phyloP scores from a whole-genome alignment of 1,139 yeast genomes.

The Sugiyamaella pinicola region DNA sequence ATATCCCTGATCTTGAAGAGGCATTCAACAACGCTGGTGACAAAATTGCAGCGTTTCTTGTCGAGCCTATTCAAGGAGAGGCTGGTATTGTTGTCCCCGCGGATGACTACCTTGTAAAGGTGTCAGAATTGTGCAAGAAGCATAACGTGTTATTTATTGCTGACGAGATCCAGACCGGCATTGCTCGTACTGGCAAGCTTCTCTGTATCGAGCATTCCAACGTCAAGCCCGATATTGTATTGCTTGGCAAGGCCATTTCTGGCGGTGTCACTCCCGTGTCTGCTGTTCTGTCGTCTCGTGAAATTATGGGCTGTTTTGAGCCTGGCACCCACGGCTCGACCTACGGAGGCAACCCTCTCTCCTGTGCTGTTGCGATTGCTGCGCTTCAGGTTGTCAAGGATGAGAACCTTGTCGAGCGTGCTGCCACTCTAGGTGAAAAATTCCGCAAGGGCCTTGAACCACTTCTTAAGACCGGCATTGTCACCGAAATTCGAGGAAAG shows the following conservation, averaged over 20 bases:
- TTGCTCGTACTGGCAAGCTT: slow-evolving; percentile 95
- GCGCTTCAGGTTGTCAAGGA: slow-evolving; percentile 89
- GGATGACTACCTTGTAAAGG: slow-evolving; percentile 70
- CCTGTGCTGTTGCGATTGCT: slow-evolving; percentile 92
- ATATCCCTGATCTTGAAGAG: slow-evolving; percentile 79
- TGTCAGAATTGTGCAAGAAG: slow-evolving; percentile 73
- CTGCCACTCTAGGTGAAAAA: slow-evolving; percentile 68
- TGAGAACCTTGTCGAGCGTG: slow-evolving; percentile 81
- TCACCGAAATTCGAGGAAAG: slow-evolving; percentile 88
- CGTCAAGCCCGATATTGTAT: slow-evolving; percentile 81
- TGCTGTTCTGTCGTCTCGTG: slow-evolving; percentile 83
- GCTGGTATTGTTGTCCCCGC: slow-evolving; percentile 98
- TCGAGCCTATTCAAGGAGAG: slow-evolving; percentile 98
- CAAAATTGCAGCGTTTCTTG: slow-evolving; percentile 84
- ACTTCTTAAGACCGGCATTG: slow-evolving; percentile 63
- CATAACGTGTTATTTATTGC: slow-evolving; percentile 87
- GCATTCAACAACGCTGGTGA: slow-evolving; percentile 86
- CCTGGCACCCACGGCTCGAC: slow-evolving; percentile 99
- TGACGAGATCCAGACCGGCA: slow-evolving; percentile 97
- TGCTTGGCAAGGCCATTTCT: slow-evolving; percentile 91
- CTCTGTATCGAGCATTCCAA: slow-evolving; percentile 87
- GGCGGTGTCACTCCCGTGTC: slow-evolving; percentile 96
- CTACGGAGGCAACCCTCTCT: slow-evolving; percentile 96
- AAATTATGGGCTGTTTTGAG: slow-evolving; percentile 84
- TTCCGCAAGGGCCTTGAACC: slow-evolving; percentile 67